These are phyloP conservation scores for Malbranchea zuffiana DNA, from an alignment of 2,329 filamentous ascomycete genomes.

Conservation along the genomic window DNA sequence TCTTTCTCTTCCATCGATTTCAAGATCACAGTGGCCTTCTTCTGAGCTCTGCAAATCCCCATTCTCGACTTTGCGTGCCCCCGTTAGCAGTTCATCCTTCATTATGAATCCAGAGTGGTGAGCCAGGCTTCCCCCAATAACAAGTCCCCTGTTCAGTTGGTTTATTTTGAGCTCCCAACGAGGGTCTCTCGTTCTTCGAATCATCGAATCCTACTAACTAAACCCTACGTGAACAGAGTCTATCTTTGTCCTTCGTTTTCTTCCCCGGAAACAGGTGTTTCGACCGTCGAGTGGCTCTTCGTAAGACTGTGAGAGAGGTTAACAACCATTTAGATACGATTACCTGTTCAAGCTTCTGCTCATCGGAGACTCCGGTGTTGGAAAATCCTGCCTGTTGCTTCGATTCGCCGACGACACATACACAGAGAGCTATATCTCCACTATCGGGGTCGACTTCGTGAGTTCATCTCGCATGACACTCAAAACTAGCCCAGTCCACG, in stretches of 20 bases:
- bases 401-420: conserved; percentile 99
- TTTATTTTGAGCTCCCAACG: conserved; percentile 1
- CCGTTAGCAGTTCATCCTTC: conserved; percentile 15
- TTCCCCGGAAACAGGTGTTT: neutral
- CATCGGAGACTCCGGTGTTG: conserved; percentile 99
- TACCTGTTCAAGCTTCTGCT: conserved; percentile 99
- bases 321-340: conserved; percentile 98
- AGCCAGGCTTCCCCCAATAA: conserved; percentile 17
- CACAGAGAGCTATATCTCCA: conserved; percentile 99
- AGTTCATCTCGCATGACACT: conserved; percentile 30
- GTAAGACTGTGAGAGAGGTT: no score
- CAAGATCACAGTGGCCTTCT: conserved; percentile 7
- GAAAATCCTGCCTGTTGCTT: conserved; percentile 97
- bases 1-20: conserved; percentile 9
- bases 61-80: conserved; percentile 1
- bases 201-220: neutral
- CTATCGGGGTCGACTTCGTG: conserved; percentile 98
- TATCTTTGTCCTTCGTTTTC: neutral
- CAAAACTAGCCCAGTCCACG: no score
- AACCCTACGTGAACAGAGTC: conserved; percentile 4
- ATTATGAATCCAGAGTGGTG: conserved; percentile 43
- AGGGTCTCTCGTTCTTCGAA: neutral
- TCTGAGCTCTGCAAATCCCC: neutral
- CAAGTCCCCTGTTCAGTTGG: conserved; percentile 2
- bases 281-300: no score